Percentiles rank a stretch among this genome's conserved stretches.
These are phyloP conservation scores for Neurospora hispaniola DNA, from an alignment of 495 filamentous ascomycete species.

Conservation along the genomic window DNA sequence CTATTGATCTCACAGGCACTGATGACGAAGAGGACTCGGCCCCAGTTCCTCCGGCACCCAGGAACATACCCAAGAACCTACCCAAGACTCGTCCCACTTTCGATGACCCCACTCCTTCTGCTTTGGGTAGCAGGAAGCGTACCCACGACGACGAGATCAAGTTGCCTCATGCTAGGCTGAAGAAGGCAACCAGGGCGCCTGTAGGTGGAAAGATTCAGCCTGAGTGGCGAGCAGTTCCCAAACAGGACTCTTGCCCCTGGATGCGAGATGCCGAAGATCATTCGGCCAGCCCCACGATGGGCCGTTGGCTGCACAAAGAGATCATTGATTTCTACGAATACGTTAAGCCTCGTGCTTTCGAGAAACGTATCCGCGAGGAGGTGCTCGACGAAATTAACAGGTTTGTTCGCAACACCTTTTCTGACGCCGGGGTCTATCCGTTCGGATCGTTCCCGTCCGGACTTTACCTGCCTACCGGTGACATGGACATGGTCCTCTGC, in stretches of 20 bases:
- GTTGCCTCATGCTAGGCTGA: slow-evolving; percentile 31
- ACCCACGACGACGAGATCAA: slow-evolving; percentile 61
- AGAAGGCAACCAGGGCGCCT: slow-evolving; percentile 32
- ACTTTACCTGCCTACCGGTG: slow-evolving; percentile 80
- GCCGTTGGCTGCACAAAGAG: slow-evolving; percentile 64
- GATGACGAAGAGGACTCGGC: neutral
- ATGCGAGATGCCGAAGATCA: slow-evolving; percentile 30
- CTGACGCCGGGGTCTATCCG: slow-evolving; percentile 48
- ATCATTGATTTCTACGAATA: slow-evolving; percentile 82
- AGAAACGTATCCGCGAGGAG: slow-evolving; percentile 60
- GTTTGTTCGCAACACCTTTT: slow-evolving; percentile 40
- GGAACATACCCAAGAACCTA: slow-evolving; percentile 6
- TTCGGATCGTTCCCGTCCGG: slow-evolving; percentile 92
- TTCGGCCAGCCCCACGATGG: slow-evolving; percentile 32
- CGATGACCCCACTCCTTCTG: slow-evolving; percentile 9
- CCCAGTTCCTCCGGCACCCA: neutral
- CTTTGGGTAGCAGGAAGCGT: slow-evolving; percentile 47
- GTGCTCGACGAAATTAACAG: slow-evolving; percentile 51
- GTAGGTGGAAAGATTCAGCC: slow-evolving; percentile 38
- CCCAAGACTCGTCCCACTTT: neutral
- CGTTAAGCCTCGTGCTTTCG: slow-evolving; percentile 64
- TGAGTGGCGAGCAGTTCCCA: slow-evolving; percentile 43
- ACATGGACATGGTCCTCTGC: slow-evolving; percentile 87
- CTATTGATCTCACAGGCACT: slow-evolving; percentile 16
- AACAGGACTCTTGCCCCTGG: slow-evolving; percentile 51